A percentile compares a stretch with the other conserved stretches of the same genome.
Conservation (phyloP, 139 green algal species). For the Chlorella ohadii region DNA sequence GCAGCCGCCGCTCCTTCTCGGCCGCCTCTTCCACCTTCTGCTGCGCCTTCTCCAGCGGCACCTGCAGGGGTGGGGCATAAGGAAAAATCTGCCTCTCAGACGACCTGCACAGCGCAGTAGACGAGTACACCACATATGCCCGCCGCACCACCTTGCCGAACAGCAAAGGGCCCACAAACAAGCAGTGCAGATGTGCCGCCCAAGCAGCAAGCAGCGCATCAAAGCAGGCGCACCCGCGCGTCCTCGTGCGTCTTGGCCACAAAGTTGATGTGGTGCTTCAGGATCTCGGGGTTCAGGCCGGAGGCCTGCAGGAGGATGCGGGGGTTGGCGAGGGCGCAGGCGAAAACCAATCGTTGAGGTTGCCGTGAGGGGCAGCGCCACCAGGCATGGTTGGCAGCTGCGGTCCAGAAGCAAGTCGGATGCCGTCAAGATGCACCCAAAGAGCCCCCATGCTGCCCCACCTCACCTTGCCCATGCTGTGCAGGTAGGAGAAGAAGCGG, state of each 20-base stretch:
- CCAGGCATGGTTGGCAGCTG: too few species aligned
- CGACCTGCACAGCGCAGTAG: too few species aligned
- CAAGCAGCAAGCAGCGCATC: too few species aligned
- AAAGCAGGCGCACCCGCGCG: slow-evolving; percentile 3
- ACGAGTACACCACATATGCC: not conserved
- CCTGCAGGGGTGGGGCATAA: not conserved
- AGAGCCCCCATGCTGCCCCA: too few species aligned
- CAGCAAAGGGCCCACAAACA: too few species aligned
- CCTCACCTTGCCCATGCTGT: slow-evolving; percentile 9
- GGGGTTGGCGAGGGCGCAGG: too few species aligned
- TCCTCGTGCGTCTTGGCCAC: slow-evolving; percentile 45
- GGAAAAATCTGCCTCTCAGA: too few species aligned
- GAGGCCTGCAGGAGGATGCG: not conserved
- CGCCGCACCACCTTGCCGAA: not conserved
- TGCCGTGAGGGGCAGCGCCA: too few species aligned
- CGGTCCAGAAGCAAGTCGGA: too few species aligned
- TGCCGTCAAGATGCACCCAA: too few species aligned
- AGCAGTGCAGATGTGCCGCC: too few species aligned
- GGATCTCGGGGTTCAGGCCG: slow-evolving; percentile 60
- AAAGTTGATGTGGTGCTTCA: slow-evolving; percentile 72
- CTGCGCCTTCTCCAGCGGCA: slow-evolving; percentile 30
- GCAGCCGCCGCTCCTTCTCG: slow-evolving; percentile 5
- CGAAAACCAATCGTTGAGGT: too few species aligned
- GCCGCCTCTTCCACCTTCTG: slow-evolving; percentile 13
- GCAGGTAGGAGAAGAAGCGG: slow-evolving; percentile 40